These are phyloP conservation scores for Salix suchowensis DNA, from an alignment of 345 rosid genomes.

Conservation along the genomic window DNA sequence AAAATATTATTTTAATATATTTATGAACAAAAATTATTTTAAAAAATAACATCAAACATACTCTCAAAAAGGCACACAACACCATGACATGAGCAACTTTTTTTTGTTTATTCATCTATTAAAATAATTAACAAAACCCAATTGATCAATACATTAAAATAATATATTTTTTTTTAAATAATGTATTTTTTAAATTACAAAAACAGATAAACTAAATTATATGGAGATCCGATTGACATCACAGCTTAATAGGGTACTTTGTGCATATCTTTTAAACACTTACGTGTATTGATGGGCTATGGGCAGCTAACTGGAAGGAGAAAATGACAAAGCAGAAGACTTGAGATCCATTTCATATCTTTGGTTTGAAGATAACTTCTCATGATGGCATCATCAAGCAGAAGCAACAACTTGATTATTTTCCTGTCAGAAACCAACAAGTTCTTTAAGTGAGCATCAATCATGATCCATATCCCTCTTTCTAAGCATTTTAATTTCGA, in stretches of 20 bases:
- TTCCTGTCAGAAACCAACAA: not conserved
- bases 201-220: too few species aligned
- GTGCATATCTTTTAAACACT: not conserved
- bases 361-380: not conserved
- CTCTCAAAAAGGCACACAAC: too few species aligned
- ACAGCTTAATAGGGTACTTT: not conserved
- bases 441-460: not conserved
- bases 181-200: too few species aligned
- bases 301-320: not conserved
- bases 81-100: too few species aligned
- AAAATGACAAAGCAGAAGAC: not conserved
- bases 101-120: too few species aligned
- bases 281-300: not conserved
- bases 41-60: too few species aligned
- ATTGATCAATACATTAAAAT: too few species aligned
- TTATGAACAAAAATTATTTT: too few species aligned
- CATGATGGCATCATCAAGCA: not conserved
- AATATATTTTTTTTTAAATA: too few species aligned
- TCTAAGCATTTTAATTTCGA: constrained; percentile 6
- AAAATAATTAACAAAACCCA: too few species aligned
- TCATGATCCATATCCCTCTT: not conserved
- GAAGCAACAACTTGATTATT: not conserved
- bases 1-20: too few species aligned
- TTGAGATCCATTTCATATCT: not conserved
- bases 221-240: not conserved